These are phyloP conservation scores for Tirmania nivea DNA, from an alignment of 495 filamentous ascomycete species.

Conservation along the genomic window DNA sequence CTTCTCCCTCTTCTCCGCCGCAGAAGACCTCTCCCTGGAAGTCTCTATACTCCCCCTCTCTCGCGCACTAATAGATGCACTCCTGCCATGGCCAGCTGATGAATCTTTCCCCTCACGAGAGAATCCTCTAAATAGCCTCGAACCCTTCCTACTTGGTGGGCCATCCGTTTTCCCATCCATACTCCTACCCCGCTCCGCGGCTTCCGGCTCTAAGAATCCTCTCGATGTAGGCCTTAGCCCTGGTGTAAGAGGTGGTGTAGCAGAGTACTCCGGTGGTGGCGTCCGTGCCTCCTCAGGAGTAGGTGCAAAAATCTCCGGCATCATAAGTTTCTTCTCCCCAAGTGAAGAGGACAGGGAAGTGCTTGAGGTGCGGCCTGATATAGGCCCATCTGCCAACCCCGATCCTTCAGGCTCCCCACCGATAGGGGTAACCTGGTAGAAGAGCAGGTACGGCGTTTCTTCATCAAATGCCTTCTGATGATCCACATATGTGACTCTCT, in stretches of 20 bases:
- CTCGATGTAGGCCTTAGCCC: constrained; percentile 16
- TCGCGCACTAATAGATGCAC: too few relatives aligned
- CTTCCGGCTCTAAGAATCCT: neutral
- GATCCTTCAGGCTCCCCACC: constrained; percentile 31
- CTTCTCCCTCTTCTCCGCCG: constrained; percentile 2
- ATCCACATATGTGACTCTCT: constrained; percentile 50
- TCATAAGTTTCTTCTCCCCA: constrained; percentile 23
- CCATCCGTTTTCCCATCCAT: too few relatives aligned
- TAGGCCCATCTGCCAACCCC: constrained; percentile 35
- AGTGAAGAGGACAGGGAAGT: constrained; percentile 13
- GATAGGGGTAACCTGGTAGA: constrained; percentile 84
- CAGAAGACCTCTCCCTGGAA: neutral
- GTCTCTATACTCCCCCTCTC: too few relatives aligned
- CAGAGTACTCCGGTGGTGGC: constrained; percentile 17
- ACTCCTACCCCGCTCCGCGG: too few relatives aligned
- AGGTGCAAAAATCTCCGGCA: constrained; percentile 33
- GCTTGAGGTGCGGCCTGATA: constrained; percentile 27
- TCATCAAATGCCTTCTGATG: constrained; percentile 47
- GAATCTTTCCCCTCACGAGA: too few relatives aligned
- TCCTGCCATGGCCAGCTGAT: too few relatives aligned
- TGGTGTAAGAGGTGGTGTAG: constrained; percentile 7
- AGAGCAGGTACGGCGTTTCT: constrained; percentile 86
- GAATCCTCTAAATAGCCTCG: too few relatives aligned
- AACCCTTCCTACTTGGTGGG: too few relatives aligned
- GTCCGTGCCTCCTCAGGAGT: constrained; percentile 2